Base-by-base conservation (phyloP, 306 rosid genomes). In the Trifolium fragiferum region DNA sequence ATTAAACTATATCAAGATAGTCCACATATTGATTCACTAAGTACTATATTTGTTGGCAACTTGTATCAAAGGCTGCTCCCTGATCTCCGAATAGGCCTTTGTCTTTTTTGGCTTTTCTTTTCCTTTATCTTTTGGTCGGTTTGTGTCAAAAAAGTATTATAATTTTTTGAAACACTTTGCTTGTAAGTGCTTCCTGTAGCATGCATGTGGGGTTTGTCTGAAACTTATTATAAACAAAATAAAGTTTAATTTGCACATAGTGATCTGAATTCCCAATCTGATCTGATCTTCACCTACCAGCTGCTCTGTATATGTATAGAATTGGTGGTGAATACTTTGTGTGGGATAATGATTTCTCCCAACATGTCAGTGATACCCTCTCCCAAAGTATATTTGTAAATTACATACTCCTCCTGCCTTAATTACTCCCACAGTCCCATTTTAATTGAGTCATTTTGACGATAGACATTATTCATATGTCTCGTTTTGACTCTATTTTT, bases 111-210 rank as follows among this genome's bases (percentile, higher is more conserved):
- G 87, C 84, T 72, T 37, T 82, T 70, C 32, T 64, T 76, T 77
- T 64, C 66, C 80, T 82, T 75, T 49, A 40, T 80, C 87, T 85
- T 83, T 85, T 83, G 91, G 90, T 84, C 88, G 87, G 82, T 67
- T 63, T 72, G 46, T 69, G 72, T 61, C 60, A 57, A 66, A 73
- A 86, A 68, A 76, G 84, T 68, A 49, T 47, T 75, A 66, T 70
- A 70, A 68, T 69, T 82, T 78, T 82, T 40, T 70, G 40, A 20
- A 64, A 47, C 33, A 10, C 65, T 86, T 79, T 70, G 74, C 70
- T 65, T 71, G 23, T n/a, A 41, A 66, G 69, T 83, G 84, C 75
- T 59, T 46, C 10, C 62, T 8, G 76, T 78, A 70, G 15, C 84
- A 72, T 75, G 83, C 83, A 76, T 78, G 85, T 68, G 83, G 80